phyloP scores from a whole-genome alignment of 2,329 filamentous ascomycete genomes.

The Grosmannia clavigera region DNA sequence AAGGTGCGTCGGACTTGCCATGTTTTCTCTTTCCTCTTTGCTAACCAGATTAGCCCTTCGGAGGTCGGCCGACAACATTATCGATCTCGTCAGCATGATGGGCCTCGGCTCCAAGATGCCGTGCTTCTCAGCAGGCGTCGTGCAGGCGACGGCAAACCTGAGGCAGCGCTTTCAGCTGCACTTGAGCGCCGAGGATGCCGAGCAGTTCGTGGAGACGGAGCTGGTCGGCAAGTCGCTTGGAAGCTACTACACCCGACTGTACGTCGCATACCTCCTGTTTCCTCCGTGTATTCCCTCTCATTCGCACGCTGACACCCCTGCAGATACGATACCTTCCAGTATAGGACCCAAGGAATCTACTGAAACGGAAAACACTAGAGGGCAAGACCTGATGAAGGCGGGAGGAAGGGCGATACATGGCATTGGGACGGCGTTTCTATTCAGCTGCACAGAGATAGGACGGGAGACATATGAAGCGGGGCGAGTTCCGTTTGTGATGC shows the following conservation, averaged over 20 bases:
- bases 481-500: neutral
- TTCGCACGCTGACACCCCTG: constrained; percentile 5
- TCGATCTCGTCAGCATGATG: constrained; percentile 77
- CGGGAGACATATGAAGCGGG: neutral
- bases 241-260: constrained; percentile 80
- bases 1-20: constrained; percentile 36
- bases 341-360: constrained; percentile 79
- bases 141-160: constrained; percentile 55
- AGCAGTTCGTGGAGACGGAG: constrained; percentile 69
- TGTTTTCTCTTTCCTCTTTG: neutral
- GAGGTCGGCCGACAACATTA: constrained; percentile 66
- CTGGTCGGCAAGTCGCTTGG: constrained; percentile 70
- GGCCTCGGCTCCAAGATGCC: constrained; percentile 74
- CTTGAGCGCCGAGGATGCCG: constrained; percentile 69
- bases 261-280: constrained; percentile 24
- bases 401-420: neutral
- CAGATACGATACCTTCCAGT: constrained; percentile 78
- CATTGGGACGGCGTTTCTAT: constrained; percentile 9
- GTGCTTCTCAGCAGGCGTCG: constrained; percentile 65
- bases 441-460: neutral
- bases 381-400: neutral
- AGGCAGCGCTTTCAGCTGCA: constrained; percentile 70
- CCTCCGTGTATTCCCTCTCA: no score
- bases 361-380: constrained; percentile 24
- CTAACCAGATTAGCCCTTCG: constrained; percentile 41